A percentile compares a stretch with the other conserved stretches of the same genome.
phyloP scores from a whole-genome alignment of 805 yeast species.

The Pichia deserticola region DNA sequence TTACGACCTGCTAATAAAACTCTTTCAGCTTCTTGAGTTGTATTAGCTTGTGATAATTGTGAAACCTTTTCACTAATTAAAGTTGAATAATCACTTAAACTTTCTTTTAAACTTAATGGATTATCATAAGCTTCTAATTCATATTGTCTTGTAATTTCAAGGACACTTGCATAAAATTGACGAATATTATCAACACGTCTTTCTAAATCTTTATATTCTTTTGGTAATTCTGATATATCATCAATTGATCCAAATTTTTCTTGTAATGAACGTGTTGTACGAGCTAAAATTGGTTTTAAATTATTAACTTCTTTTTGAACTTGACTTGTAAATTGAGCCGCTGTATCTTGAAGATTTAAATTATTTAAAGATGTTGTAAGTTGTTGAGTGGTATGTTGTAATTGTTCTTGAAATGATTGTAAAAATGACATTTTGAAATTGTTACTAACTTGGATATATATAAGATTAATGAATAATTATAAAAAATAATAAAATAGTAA shows the following conservation, averaged over 20 bases:
- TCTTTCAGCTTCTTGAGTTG: constrained; percentile 61
- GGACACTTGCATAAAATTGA: constrained; percentile 45
- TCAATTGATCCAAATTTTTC: constrained; percentile 56
- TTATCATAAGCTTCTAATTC: constrained; percentile 74
- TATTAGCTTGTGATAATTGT: constrained; percentile 55
- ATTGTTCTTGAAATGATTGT: constrained; percentile 17
- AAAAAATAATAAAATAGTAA: background rate
- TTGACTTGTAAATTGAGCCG: constrained; percentile 26
- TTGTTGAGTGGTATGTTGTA: constrained; percentile 17
- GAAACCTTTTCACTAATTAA: constrained; percentile 47
- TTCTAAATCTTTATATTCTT: constrained; percentile 63
- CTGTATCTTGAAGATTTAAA: constrained; percentile 29
- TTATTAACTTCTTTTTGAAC: constrained; percentile 30
- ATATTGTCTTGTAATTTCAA: constrained; percentile 53
- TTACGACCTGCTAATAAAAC: constrained; percentile 34
- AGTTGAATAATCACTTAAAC: constrained; percentile 54
- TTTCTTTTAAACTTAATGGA: constrained; percentile 71
- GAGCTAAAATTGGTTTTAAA: constrained; percentile 45
- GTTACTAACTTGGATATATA: too few species aligned
- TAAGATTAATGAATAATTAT: too few species aligned
- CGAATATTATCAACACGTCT: constrained; percentile 57
- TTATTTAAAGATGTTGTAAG: constrained; percentile 22
- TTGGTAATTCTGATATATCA: constrained; percentile 66
- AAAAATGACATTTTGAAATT: constrained; percentile 15
- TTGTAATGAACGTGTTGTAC: constrained; percentile 53